Base-by-base conservation (phyloP, 352 stramenopile genomes). In the Pythium chondricola region DNA sequence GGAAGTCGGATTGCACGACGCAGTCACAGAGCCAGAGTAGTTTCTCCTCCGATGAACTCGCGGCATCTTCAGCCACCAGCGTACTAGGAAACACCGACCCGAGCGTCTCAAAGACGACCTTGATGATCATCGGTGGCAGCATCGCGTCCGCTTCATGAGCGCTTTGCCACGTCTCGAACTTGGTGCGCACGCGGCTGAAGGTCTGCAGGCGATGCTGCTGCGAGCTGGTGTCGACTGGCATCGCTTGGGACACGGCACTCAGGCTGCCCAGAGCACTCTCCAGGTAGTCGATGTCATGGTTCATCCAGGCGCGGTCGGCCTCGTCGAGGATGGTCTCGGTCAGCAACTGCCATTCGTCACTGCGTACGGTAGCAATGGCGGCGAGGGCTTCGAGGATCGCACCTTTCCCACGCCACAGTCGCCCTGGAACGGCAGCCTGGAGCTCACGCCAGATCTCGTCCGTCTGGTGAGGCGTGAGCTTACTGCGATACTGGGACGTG, bases 341-440 rank as follows among this genome's bases (percentile, higher is more conserved):
- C 31, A 88, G 31, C 18, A 42, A 42, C 11, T 55, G 31, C 25
- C 45, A 62, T 43, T 67, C 71, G 6, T 67, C 37, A 0, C 44
- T 8, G 11, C 31, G 20, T 22, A 76, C 56, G 33, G 42, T 33
- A 3, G 69, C 67, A n/a, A 85, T 58, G 2, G 63, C 60, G 3
- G 85, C 74, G 6, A 92, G 65, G 13, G 81, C 74, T 42, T 92
- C 81, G 8, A 92, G 50, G 26, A 89, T 67, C 17, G 78, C 71
- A 11, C 81, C 81, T 39, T 92, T 92, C 33, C 81, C 78, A 27
- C 62, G 76, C 81, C 81, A 92, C 2, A 92, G 57, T 35, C 75
- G 69, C 2, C 81, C 81, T 6, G 81, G 81, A 8, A 92, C 69
- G 22, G 71, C 57, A 9, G 61, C 48, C 20, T 83, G 44, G 0